Percentiles rank a stretch among this genome's conserved stretches.
Evolutionary conservation across 202 grass and related monocot genomes (phyloP).

Genomic region (Alloteropsis angusta): DNA sequence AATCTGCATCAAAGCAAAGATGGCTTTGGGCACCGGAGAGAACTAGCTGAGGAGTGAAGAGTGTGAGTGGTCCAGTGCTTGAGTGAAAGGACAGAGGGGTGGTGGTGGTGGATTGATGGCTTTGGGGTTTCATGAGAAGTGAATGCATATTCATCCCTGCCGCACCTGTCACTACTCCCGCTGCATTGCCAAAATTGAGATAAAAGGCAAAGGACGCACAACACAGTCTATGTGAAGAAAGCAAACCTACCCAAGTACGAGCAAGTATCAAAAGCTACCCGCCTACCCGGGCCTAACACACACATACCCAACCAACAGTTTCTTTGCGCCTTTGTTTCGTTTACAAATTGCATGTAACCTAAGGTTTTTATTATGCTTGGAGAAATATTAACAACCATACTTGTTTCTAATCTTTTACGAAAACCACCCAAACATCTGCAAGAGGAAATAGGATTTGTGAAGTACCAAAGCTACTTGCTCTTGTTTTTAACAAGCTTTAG

Average conservation of each 20-base stretch:
- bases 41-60: not conserved
- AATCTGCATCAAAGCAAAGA: too few relatives aligned
- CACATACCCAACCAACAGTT: not conserved
- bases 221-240: not conserved
- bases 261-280: not conserved
- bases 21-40: too few relatives aligned
- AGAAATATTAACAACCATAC: not conserved
- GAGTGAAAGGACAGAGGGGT: too few relatives aligned
- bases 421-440: too few relatives aligned
- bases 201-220: not conserved
- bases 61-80: not conserved
- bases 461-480: not conserved
- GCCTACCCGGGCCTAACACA: not conserved
- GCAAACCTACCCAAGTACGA: not conserved
- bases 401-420: not conserved
- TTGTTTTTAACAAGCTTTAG: not conserved
- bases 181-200: not conserved
- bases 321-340: not conserved
- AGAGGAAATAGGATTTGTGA: too few relatives aligned
- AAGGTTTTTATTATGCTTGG: not conserved
- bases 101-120: too few relatives aligned
- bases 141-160: not conserved
- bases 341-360: not conserved
- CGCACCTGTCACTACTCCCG: not conserved
- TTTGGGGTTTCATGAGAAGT: not conserved